These are phyloP conservation scores for Blastomyces silverae DNA, from an alignment of 2,329 filamentous ascomycete species.

Conservation along the genomic window DNA sequence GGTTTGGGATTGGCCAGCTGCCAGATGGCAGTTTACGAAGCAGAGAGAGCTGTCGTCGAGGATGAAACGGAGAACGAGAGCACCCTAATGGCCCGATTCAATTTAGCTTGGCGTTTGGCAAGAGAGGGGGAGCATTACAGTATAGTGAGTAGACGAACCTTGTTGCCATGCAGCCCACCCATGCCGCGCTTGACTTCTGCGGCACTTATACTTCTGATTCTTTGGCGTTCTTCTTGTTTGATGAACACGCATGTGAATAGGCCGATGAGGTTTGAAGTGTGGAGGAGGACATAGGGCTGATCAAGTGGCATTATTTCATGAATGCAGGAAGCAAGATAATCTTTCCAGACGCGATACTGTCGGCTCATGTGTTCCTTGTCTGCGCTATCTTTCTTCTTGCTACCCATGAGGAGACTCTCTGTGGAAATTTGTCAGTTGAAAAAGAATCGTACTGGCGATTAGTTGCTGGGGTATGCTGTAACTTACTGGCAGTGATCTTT, in stretches of 20 bases:
- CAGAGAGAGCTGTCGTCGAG: slow-evolving; percentile 91
- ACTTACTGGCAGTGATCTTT: slow-evolving; percentile 82
- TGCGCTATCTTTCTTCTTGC: slow-evolving; percentile 73
- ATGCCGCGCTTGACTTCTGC: slow-evolving; percentile 92
- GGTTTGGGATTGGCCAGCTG: slow-evolving; percentile 85
- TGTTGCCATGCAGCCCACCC: slow-evolving; percentile 92
- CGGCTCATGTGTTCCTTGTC: slow-evolving; percentile 80
- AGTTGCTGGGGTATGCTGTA: not conserved
- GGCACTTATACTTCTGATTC: slow-evolving; percentile 69
- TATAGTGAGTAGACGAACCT: slow-evolving; percentile 43
- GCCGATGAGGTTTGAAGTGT: slow-evolving; percentile 84
- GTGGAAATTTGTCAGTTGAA: slow-evolving; percentile 2
- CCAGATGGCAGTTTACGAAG: slow-evolving; percentile 95
- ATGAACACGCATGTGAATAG: slow-evolving; percentile 96
- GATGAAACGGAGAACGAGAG: slow-evolving; percentile 82
- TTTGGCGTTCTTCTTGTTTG: slow-evolving; percentile 66
- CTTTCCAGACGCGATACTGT: slow-evolving; percentile 93
- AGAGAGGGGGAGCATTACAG: not conserved
- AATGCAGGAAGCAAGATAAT: slow-evolving; percentile 74
- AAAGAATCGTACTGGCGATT: not conserved
- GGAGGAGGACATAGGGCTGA: slow-evolving; percentile 74
- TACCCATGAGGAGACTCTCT: slow-evolving; percentile 67
- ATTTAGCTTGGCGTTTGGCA: not conserved
- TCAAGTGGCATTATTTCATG: slow-evolving; percentile 74
- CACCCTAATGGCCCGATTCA: slow-evolving; percentile 49